A percentile compares a stretch with the other conserved stretches of the same genome.
Conservation (phyloP, 306 rosid genomes). For the Quercus bicolor region DNA sequence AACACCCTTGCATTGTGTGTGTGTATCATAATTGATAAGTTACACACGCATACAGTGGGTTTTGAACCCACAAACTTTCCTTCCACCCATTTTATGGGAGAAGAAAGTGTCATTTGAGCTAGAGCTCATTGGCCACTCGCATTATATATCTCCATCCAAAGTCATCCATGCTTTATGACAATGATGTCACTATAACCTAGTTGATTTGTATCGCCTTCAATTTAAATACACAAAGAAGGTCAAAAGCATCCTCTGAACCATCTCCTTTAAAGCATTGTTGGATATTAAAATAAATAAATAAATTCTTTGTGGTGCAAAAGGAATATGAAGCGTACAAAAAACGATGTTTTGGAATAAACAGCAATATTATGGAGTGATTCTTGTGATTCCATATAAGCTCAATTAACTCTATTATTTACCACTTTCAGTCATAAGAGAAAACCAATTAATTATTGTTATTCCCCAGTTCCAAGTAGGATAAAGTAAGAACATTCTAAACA, state of each 20-base stretch:
- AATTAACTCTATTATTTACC: not conserved
- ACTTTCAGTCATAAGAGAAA: not conserved
- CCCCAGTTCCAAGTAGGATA: not conserved
- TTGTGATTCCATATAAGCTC: not conserved
- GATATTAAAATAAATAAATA: not conserved
- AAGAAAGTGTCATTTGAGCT: too few relatives aligned
- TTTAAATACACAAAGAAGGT: not conserved
- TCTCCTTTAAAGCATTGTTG: not conserved
- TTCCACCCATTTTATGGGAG: too few relatives aligned
- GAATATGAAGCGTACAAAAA: not conserved
- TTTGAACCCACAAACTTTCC: too few relatives aligned
- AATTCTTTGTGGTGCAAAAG: not conserved
- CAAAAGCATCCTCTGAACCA: not conserved
- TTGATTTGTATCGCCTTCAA: not conserved
- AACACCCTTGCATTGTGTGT: too few relatives aligned
- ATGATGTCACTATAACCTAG: too few relatives aligned
- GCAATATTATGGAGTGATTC: not conserved
- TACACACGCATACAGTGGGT: too few relatives aligned
- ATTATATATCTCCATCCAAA: too few relatives aligned
- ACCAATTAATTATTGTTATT: not conserved
- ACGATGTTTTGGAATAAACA: not conserved
- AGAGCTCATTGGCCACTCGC: too few relatives aligned
- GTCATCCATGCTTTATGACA: too few relatives aligned
- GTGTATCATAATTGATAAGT: too few relatives aligned
- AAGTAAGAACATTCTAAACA: conserved; percentile 29